Base-by-base conservation (phyloP, 257 asterid species). In the Gardenia jasminoides region DNA sequence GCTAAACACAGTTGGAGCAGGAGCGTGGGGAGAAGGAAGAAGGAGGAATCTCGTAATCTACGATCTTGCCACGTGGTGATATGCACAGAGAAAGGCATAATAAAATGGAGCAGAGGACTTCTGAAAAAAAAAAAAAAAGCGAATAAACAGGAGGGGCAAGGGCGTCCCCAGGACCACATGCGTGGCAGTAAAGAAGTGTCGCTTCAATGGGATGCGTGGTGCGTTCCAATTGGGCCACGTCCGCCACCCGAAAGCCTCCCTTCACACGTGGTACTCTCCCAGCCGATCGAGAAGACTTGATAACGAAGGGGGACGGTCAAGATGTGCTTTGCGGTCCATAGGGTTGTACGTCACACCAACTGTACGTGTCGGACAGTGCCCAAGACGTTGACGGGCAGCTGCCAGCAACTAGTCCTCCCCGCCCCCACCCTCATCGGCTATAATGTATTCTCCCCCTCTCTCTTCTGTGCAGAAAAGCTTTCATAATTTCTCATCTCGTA, bases 381-480 rank as follows among this genome's bases (percentile, higher is more conserved):
- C 93, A 15, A 22, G 87, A 80, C 89, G 92, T 94, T 89, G 93
- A 88, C 94, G 94, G 99, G 91, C 92, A 93, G 90, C 91, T 91
- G 91, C 93, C 98, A 97, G 88, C 43, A 59, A 47, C 58, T 28
- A 54, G 67, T 68, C 77, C 72, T 48, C 72, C 58, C 74, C 43
- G 50, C 31, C 80, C 86, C 87, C 75, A 85, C 59, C 7, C 13
- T 59, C 80, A 76, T 83, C 90, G 78, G 76, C 74, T 86, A 86
- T 87, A 87, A 83, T 83, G 79, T 74, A 82, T 81, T 74, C 82
- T 67, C 76, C 79, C 58, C 80, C 72, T 10, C 41, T 17, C 78
- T 47, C 70, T 62, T 59, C 43, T 26, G 17, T 75, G 12, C 85
- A 81, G n/a, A 69, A 74, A 75, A 72, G 70, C 88, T 77, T 54